Evolutionary conservation across 2,329 filamentous ascomycete genomes (phyloP).

Genomic region (Xylaria sp.): DNA sequence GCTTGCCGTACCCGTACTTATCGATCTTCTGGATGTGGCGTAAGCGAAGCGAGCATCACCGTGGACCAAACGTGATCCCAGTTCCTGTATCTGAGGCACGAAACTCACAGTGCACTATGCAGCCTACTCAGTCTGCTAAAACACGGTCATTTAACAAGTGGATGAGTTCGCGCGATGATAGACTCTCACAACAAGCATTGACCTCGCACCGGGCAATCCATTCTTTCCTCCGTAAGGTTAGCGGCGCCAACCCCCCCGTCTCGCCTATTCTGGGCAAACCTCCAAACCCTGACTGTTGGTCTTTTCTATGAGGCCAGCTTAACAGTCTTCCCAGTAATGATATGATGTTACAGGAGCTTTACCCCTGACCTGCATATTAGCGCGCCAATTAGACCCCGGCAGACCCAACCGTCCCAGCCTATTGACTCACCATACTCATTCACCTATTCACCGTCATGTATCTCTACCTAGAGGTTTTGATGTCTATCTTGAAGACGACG

Average conservation of each 20-base stretch:
- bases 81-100: not conserved
- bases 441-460: conserved; percentile 18
- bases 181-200: conserved; percentile 14
- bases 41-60: conserved; percentile 22
- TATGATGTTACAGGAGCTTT: conserved; percentile 22
- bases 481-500: not conserved
- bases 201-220: conserved; percentile 25
- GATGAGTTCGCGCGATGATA: conserved; percentile 7
- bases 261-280: conserved; percentile 35
- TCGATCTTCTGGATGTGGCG: conserved; percentile 24
- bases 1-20: conserved; percentile 34
- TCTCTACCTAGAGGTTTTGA: conserved; percentile 17
- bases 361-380: conserved; percentile 30
- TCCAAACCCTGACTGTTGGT: conserved; percentile 22
- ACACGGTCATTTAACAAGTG: not conserved
- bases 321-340: conserved; percentile 19
- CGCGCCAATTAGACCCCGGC: conserved; percentile 30
- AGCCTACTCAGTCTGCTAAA: not conserved
- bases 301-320: conserved; percentile 20
- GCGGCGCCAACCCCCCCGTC: conserved; percentile 32
- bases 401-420: conserved; percentile 1
- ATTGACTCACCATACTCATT: conserved; percentile 20
- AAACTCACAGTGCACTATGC: not conserved
- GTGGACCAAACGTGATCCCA: not conserved
- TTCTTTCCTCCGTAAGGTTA: conserved; percentile 24